These are phyloP conservation scores for Solanum chaucha DNA, from an alignment of 257 asterid genomes.

Conservation along the genomic window DNA sequence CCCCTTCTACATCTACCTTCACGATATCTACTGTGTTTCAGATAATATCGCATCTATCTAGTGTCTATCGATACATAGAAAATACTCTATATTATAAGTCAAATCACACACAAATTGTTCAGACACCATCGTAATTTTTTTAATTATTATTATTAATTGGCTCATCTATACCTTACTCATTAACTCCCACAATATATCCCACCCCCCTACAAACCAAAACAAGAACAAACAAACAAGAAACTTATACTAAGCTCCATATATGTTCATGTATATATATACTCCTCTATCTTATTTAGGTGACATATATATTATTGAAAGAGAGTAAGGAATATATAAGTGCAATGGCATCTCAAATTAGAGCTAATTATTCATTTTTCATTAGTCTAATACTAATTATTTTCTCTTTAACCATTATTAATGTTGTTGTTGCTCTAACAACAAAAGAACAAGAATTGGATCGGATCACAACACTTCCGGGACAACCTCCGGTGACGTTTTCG, in stretches of 20 bases:
- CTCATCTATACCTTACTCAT: background rate
- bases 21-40: background rate
- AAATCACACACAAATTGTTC: background rate
- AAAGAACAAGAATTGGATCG: slow-evolving; percentile 51
- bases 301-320: background rate
- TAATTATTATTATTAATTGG: too few species aligned
- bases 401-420: background rate
- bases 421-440: slow-evolving; percentile 1
- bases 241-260: background rate
- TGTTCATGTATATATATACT: background rate
- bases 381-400: too few species aligned
- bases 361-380: background rate
- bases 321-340: background rate
- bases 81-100: background rate
- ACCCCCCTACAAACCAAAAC: background rate
- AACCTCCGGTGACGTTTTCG: slow-evolving; percentile 55
- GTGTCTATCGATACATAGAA: background rate
- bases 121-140: background rate
- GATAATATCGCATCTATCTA: background rate
- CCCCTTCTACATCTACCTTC: background rate
- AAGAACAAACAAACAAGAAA: background rate
- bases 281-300: background rate
- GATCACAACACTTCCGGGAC: slow-evolving; percentile 59
- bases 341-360: background rate
- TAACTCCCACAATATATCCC: background rate